A percentile compares a stretch with the other conserved stretches of the same genome.
phyloP scores from a whole-genome alignment of 176 grass and related monocot species.

The Stipa capillata region DNA sequence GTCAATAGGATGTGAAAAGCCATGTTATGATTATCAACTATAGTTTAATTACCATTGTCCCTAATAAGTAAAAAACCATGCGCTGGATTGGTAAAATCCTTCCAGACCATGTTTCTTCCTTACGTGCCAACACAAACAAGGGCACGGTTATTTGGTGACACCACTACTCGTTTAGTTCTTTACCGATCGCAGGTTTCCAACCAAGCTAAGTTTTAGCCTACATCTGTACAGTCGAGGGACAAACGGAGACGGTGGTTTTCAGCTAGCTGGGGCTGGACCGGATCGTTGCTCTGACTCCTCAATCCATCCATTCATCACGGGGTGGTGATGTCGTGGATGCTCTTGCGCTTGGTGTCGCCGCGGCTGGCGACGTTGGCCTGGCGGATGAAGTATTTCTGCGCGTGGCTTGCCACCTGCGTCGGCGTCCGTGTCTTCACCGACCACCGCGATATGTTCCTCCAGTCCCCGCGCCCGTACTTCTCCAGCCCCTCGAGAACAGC shows the following conservation, averaged over 20 bases:
- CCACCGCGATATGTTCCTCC: conserved; percentile 91
- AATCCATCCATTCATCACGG: background rate
- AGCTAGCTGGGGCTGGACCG: background rate
- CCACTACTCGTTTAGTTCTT: background rate
- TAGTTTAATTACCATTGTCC: background rate
- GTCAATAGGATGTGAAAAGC: background rate
- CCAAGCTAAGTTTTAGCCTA: background rate
- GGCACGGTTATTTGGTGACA: background rate
- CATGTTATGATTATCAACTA: background rate
- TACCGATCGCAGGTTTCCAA: background rate
- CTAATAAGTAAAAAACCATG: background rate
- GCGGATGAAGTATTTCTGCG: conserved; percentile 90
- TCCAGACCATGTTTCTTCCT: background rate
- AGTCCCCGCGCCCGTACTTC: conserved; percentile 86
- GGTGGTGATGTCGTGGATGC: conserved; percentile 88
- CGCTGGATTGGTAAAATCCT: background rate
- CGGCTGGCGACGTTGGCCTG: conserved; percentile 39
- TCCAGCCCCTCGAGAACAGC: conserved; percentile 69
- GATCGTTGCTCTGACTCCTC: background rate
- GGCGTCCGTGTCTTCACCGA: conserved; percentile 84
- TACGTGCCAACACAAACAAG: background rate
- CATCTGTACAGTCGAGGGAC: background rate
- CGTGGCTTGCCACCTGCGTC: conserved; percentile 92
- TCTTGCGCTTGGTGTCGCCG: conserved; percentile 74
- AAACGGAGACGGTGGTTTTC: background rate